Evolutionary conservation across 345 rosid genomes (phyloP).

Genomic region (Lepidium africanum): DNA sequence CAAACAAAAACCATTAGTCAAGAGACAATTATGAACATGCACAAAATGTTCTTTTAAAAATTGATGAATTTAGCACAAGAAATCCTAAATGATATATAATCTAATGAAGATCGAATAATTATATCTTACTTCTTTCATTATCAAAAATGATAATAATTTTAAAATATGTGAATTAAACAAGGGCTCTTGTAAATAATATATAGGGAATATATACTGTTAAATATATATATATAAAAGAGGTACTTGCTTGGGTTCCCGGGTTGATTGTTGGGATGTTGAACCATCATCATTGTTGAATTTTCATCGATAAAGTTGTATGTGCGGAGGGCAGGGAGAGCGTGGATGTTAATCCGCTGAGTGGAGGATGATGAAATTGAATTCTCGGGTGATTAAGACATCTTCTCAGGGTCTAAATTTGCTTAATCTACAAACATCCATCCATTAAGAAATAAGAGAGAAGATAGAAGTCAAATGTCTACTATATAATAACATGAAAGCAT

Average conservation of each 20-base stretch:
- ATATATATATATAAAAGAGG: neutral
- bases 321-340: too few relatives aligned
- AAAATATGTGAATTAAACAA: neutral
- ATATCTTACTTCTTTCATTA: too few relatives aligned
- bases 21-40: neutral
- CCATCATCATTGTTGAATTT: conserved; percentile 4
- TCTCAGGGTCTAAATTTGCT: neutral
- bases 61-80: neutral
- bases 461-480: too few relatives aligned
- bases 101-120: neutral
- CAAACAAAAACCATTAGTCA: neutral
- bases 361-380: conserved; percentile 19
- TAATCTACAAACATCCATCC: conserved; percentile 19
- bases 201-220: neutral
- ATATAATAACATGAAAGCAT: too few relatives aligned
- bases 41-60: too few relatives aligned
- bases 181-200: neutral
- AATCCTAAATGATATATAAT: neutral
- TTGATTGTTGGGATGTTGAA: conserved; percentile 40
- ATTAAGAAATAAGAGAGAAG: neutral
- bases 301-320: conserved; percentile 12
- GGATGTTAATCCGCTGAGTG: conserved; percentile 2
- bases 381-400: conserved; percentile 23
- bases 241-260: conserved; percentile 72
- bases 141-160: neutral